Evolutionary conservation across 1,139 yeast genomes (phyloP).

Genomic region (Ogataea hybrid): DNA sequence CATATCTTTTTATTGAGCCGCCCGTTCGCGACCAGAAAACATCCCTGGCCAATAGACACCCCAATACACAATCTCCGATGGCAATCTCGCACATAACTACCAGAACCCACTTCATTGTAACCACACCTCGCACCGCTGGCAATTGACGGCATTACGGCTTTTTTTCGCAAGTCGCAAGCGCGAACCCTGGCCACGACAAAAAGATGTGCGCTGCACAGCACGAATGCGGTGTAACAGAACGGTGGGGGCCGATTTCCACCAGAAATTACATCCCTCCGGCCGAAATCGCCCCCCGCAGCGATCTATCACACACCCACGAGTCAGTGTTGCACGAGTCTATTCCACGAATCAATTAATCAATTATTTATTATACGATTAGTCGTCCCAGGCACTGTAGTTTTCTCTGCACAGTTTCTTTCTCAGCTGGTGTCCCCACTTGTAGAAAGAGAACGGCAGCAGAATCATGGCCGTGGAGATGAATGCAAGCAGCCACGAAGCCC

Average conservation of each 20-base stretch:
- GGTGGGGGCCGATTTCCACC: not conserved
- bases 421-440: constrained; percentile 61
- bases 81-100: not conserved
- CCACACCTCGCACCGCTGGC: constrained; percentile 10
- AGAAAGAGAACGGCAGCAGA: constrained; percentile 75
- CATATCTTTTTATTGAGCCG: not conserved
- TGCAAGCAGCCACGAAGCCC: constrained; percentile 85
- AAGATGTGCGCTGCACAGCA: not conserved
- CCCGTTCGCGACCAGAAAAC: not conserved
- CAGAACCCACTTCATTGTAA: not conserved
- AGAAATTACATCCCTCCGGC: not conserved
- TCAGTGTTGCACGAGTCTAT: not conserved
- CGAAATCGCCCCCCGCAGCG: not conserved
- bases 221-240: not conserved
- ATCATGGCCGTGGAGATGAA: constrained; percentile 83
- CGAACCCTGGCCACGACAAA: constrained; percentile 2
- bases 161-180: constrained; percentile 8
- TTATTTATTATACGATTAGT: not conserved
- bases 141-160: constrained; percentile 10
- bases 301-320: not conserved
- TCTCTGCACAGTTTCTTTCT: constrained; percentile 67
- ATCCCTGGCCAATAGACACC: not conserved
- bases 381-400: constrained; percentile 47
- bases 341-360: not conserved
- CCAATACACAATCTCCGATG: too few relatives aligned